Conservation (phyloP, 2,329 filamentous ascomycete species). For the Pseudocercospora musae region DNA sequence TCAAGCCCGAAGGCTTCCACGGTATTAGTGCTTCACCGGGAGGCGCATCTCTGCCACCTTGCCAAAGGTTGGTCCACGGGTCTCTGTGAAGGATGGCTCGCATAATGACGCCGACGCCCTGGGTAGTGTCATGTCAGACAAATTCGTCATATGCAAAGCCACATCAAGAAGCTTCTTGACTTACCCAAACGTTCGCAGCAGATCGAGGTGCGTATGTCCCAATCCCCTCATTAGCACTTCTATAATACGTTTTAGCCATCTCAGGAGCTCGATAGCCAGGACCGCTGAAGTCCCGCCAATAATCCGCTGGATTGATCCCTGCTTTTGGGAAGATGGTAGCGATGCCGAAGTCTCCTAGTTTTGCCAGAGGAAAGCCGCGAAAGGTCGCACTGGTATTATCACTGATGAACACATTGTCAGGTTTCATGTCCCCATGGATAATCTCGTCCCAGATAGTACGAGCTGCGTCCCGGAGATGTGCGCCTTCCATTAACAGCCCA, state of each 20-base stretch:
- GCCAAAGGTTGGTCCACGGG: background rate
- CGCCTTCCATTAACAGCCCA: constrained; percentile 8
- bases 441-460: constrained; percentile 1
- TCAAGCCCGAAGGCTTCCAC: background rate
- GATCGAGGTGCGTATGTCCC: background rate
- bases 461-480: background rate
- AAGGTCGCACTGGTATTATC: background rate
- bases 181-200: background rate
- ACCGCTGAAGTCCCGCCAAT: background rate
- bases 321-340: background rate
- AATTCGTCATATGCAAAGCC: too few relatives aligned
- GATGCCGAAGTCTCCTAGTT: constrained; percentile 8
- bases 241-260: background rate
- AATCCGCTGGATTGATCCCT: background rate
- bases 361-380: constrained; percentile 4
- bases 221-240: background rate
- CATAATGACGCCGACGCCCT: background rate
- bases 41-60: background rate
- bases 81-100: background rate
- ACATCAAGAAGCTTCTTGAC: too few relatives aligned
- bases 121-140: background rate
- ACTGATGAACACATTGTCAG: constrained; percentile 5
- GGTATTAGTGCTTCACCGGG: background rate
- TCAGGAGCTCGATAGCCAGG: background rate
- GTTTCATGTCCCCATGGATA: constrained; percentile 10